These are phyloP conservation scores for Nothomitra cinnamomea DNA, from an alignment of 2,329 filamentous ascomycete species.

Conservation along the genomic window DNA sequence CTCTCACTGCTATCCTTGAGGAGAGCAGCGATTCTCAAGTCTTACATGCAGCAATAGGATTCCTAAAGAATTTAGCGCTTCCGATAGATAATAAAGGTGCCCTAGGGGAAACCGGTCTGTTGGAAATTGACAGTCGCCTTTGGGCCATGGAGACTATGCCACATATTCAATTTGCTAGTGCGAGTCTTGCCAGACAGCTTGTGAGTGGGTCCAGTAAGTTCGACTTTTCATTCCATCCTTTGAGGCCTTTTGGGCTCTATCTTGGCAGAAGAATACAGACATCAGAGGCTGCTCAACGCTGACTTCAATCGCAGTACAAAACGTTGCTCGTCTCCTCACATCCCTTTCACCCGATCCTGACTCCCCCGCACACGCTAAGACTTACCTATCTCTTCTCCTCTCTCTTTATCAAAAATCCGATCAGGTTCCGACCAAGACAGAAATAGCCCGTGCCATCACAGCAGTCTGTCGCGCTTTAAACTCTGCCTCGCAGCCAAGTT, in stretches of 20 bases:
- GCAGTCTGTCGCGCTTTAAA: constrained; percentile 26
- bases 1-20: constrained; percentile 24
- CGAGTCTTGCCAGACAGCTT: constrained; percentile 24
- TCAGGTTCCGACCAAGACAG: constrained; percentile 27
- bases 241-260: neutral
- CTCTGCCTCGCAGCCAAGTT: constrained; percentile 15
- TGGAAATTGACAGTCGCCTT: constrained; percentile 22
- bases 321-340: constrained; percentile 22
- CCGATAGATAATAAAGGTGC: constrained; percentile 23
- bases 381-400: constrained; percentile 26
- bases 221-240: constrained; percentile 11
- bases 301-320: constrained; percentile 13
- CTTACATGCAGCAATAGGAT: constrained; percentile 27
- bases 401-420: constrained; percentile 25
- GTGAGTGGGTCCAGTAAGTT: constrained; percentile 15
- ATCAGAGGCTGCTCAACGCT: neutral
- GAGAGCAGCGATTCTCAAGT: constrained; percentile 20
- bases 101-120: constrained; percentile 23
- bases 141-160: constrained; percentile 26
- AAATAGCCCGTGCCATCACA: constrained; percentile 28
- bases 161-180: constrained; percentile 27
- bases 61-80: constrained; percentile 31
- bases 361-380: constrained; percentile 16
- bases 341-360: constrained; percentile 17
- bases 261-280: neutral